phyloP scores from a whole-genome alignment of 495 filamentous ascomycete genomes.

The Oidiodendron maius region DNA sequence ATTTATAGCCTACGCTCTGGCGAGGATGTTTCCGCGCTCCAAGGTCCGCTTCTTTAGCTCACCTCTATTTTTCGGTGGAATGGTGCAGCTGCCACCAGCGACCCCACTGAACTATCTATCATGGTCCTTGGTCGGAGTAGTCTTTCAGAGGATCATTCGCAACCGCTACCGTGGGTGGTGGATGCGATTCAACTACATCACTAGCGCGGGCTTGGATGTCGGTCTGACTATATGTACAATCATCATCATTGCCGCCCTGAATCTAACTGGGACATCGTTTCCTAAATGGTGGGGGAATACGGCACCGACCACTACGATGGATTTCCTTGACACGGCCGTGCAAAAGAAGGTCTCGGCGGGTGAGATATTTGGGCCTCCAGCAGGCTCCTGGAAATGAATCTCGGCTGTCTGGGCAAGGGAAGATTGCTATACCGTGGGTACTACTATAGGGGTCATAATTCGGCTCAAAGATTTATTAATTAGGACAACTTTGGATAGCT shows the following conservation, averaged over 20 bases:
- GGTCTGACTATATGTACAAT: slow-evolving; percentile 40
- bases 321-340: slow-evolving; percentile 45
- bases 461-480: too few species aligned
- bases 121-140: slow-evolving; percentile 48
- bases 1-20: slow-evolving; percentile 49
- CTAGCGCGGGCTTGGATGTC: slow-evolving; percentile 53
- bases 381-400: too few species aligned
- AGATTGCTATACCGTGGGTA: too few species aligned
- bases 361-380: slow-evolving; percentile 56
- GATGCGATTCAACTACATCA: slow-evolving; percentile 53
- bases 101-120: slow-evolving; percentile 64
- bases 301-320: slow-evolving; percentile 54
- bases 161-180: slow-evolving; percentile 59
- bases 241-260: slow-evolving; percentile 46
- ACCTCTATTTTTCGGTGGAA: slow-evolving; percentile 64
- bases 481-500: too few species aligned
- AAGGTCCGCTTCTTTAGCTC: slow-evolving; percentile 51
- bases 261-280: slow-evolving; percentile 26
- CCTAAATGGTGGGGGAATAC: slow-evolving; percentile 50
- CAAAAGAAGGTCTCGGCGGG: slow-evolving; percentile 40
- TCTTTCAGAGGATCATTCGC: slow-evolving; percentile 58
- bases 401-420: too few species aligned
- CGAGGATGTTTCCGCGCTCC: slow-evolving; percentile 49
- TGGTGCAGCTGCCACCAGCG: slow-evolving; percentile 57
- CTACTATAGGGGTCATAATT: too few species aligned